Conservation (phyloP, 2,329 filamentous ascomycete species). For the Clathrospora elynae region DNA sequence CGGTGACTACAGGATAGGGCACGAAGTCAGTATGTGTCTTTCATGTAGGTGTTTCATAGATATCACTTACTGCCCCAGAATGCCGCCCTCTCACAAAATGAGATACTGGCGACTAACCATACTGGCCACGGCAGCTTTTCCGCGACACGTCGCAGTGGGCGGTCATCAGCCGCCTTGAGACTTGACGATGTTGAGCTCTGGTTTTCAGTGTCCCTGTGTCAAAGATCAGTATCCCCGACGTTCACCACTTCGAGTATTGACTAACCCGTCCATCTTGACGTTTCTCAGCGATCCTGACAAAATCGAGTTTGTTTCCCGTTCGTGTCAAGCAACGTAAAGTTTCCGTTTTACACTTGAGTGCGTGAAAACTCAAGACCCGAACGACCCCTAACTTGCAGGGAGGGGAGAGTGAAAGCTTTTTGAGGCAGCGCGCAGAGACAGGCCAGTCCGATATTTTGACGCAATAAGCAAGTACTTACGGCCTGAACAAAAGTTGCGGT, state of each 20-base stretch:
- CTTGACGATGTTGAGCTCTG: conserved; percentile 12
- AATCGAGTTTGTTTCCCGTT: neutral
- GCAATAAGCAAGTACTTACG: neutral
- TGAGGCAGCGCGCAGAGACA: conserved; percentile 1
- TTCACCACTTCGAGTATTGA: neutral
- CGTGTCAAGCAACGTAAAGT: neutral
- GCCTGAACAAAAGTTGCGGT: conserved; percentile 2
- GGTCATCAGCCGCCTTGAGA: conserved; percentile 2
- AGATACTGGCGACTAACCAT: conserved; percentile 34
- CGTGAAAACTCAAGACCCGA: neutral
- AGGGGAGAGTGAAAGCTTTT: neutral
- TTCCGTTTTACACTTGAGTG: neutral
- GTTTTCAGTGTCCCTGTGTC: conserved; percentile 2
- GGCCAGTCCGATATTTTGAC: neutral
- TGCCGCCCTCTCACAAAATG: conserved; percentile 34
- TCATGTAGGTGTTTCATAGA: conserved; percentile 13
- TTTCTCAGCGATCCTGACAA: no score
- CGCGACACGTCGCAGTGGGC: conserved; percentile 25
- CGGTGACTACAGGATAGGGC: conserved; percentile 22
- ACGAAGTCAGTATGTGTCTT: conserved; percentile 6
- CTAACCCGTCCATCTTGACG: no score
- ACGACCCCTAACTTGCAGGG: neutral
- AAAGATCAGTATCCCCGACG: neutral
- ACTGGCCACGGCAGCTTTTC: conserved; percentile 31
- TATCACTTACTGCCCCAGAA: conserved; percentile 33